Conservation (phyloP, 148 eudicot species). For the Camellia japonica region DNA sequence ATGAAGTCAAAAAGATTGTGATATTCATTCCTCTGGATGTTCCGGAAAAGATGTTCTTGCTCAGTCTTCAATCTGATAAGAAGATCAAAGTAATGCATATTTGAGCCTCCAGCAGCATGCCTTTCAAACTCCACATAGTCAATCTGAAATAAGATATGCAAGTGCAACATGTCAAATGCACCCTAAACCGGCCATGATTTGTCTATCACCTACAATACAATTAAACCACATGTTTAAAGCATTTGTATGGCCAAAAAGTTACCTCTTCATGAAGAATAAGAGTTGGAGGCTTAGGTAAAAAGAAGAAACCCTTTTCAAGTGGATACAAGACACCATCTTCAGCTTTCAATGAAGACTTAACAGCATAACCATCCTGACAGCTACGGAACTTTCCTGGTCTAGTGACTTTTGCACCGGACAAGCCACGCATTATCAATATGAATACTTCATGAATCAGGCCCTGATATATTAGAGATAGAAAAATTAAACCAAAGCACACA, state of each 20-base stretch:
- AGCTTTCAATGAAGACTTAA: constrained; percentile 93
- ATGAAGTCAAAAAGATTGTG: constrained; percentile 75
- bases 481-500: neutral
- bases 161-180: constrained; percentile 2
- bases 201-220: neutral
- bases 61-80: constrained; percentile 81
- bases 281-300: constrained; percentile 95
- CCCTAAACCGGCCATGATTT: neutral
- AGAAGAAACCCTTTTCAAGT: constrained; percentile 97
- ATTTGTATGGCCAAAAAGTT: neutral
- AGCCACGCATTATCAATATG: constrained; percentile 76
- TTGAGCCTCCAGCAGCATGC: constrained; percentile 95
- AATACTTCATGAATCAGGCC: constrained; percentile 96
- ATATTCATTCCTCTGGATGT: constrained; percentile 95
- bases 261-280: constrained; percentile 98
- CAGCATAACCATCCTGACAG: constrained; percentile 91
- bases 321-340: constrained; percentile 97
- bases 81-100: constrained; percentile 97
- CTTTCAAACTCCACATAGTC: constrained; percentile 96
- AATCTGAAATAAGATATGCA: constrained; percentile 42
- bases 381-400: constrained; percentile 97
- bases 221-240: neutral
- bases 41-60: constrained; percentile 92
- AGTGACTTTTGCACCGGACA: constrained; percentile 90
- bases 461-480: constrained; percentile 26